A percentile compares a stretch with the other conserved stretches of the same genome.
These are phyloP conservation scores for Termitomyces sp. DNA, from an alignment of 768 basidiomycete genomes.

Conservation along the genomic window DNA sequence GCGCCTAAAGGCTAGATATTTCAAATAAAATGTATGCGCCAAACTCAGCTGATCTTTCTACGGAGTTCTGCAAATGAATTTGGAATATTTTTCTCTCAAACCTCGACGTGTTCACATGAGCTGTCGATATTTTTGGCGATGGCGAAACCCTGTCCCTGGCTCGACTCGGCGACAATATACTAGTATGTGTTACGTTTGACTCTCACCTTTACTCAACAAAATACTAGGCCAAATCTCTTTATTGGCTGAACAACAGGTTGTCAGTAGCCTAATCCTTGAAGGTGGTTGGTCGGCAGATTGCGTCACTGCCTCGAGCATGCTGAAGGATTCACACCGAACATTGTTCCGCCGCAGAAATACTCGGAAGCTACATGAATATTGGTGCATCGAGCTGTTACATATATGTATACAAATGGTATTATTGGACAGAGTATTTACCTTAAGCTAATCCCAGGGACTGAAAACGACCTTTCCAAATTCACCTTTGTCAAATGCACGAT, in stretches of 20 bases:
- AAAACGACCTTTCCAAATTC: constrained; percentile 75
- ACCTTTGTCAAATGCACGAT: constrained; percentile 68
- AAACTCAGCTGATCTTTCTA: background rate
- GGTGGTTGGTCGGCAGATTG: too few relatives aligned
- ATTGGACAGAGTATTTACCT: background rate
- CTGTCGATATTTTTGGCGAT: background rate
- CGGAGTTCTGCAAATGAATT: background rate
- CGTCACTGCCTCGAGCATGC: background rate
- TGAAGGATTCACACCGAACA: background rate
- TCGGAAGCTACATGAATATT: background rate
- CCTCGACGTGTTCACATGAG: background rate
- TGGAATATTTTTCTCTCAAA: background rate
- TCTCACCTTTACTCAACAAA: too few relatives aligned
- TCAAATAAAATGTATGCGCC: background rate
- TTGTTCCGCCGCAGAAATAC: background rate
- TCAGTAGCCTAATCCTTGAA: too few relatives aligned
- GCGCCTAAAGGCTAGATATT: too few relatives aligned
- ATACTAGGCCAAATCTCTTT: too few relatives aligned
- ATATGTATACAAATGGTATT: background rate
- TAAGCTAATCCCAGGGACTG: constrained; percentile 56
- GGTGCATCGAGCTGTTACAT: background rate
- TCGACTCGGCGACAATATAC: too few relatives aligned
- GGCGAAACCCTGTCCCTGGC: too few relatives aligned
- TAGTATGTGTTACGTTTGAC: too few relatives aligned
- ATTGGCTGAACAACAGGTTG: too few relatives aligned